Conservation (phyloP, 768 basidiomycete genomes). For the Suillus paluster region DNA sequence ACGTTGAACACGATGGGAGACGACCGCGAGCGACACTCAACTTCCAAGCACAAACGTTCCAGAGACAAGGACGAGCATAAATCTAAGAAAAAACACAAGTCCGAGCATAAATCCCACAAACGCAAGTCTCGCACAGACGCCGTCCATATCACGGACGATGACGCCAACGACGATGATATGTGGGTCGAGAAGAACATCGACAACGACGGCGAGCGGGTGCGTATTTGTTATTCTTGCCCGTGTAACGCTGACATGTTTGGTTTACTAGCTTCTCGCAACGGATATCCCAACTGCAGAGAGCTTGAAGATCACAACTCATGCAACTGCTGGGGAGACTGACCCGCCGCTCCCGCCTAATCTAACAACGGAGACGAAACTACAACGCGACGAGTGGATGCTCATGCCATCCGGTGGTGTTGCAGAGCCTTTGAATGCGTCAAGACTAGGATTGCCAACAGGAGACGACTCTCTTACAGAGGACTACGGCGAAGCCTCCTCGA, state of each 20-base stretch:
- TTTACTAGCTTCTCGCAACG: slow-evolving; percentile 60
- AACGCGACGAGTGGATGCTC: slow-evolving; percentile 93
- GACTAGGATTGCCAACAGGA: slow-evolving; percentile 31
- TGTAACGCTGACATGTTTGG: slow-evolving; percentile 12
- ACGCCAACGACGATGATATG: slow-evolving; percentile 72
- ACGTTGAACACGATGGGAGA: slow-evolving; percentile 23
- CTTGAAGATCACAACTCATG: slow-evolving; percentile 68
- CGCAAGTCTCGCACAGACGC: slow-evolving; percentile 38
- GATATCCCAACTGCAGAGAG: slow-evolving; percentile 79
- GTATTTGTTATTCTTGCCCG: slow-evolving; percentile 25
- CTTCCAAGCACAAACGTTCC: slow-evolving; percentile 31
- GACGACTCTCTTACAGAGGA: slow-evolving; percentile 67
- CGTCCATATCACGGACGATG: slow-evolving; percentile 63
- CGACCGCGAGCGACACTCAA: slow-evolving; percentile 17
- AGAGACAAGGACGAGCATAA: slow-evolving; percentile 46
- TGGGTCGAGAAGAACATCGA: slow-evolving; percentile 91
- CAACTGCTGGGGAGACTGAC: slow-evolving; percentile 47
- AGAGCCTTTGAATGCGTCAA: slow-evolving; percentile 37
- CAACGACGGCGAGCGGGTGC: slow-evolving; percentile 74
- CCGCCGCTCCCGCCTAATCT: slow-evolving; percentile 52
- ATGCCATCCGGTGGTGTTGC: slow-evolving; percentile 31
- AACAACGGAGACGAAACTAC: slow-evolving; percentile 51
- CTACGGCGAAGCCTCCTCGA: slow-evolving; percentile 56
- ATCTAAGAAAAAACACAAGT: slow-evolving; percentile 59
- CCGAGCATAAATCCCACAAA: slow-evolving; percentile 45